A percentile compares a stretch with the other conserved stretches of the same genome.
These are phyloP conservation scores for Tremellales sp. DNA, from an alignment of 1,284 basidiomycete species.

Conservation along the genomic window DNA sequence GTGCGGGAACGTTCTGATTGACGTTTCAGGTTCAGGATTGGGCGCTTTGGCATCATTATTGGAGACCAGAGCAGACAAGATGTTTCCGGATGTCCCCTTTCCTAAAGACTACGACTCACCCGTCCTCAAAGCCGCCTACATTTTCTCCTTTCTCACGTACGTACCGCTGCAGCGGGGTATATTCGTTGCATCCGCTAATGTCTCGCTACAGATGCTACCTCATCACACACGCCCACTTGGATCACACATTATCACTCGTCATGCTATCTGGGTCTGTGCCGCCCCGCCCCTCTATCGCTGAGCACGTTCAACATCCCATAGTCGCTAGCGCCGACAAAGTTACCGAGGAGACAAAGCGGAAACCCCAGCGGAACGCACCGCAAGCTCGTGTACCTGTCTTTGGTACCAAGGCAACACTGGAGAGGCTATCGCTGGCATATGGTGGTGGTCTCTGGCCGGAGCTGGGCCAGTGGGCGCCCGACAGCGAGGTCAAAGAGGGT, in stretches of 20 bases:
- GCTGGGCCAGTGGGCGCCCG: conserved; percentile 37
- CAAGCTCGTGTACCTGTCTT: conserved; percentile 32
- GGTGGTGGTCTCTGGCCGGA: conserved; percentile 47
- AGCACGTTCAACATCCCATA: conserved; percentile 10
- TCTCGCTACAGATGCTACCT: conserved; percentile 41
- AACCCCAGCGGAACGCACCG: background rate
- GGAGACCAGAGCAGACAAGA: conserved; percentile 2
- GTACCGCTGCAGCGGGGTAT: conserved; percentile 6
- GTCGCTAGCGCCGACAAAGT: background rate
- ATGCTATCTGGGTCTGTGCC: conserved; percentile 45
- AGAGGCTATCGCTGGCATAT: conserved; percentile 37
- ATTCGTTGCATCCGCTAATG: no score
- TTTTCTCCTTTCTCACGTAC: conserved; percentile 44
- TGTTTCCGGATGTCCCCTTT: conserved; percentile 38
- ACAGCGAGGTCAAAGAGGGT: background rate
- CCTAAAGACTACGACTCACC: conserved; percentile 36
- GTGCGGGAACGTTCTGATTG: background rate
- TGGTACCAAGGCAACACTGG: conserved; percentile 33
- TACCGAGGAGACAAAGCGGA: background rate
- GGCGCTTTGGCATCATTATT: conserved; percentile 38
- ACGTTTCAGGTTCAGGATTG: conserved; percentile 39
- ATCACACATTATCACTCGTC: conserved; percentile 43
- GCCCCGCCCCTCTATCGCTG: conserved; percentile 6
- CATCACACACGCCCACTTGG: conserved; percentile 47
- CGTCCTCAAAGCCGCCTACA: conserved; percentile 41